Evolutionary conservation across 148 eudicot species (phyloP).

Genomic region (Camellia japonica): DNA sequence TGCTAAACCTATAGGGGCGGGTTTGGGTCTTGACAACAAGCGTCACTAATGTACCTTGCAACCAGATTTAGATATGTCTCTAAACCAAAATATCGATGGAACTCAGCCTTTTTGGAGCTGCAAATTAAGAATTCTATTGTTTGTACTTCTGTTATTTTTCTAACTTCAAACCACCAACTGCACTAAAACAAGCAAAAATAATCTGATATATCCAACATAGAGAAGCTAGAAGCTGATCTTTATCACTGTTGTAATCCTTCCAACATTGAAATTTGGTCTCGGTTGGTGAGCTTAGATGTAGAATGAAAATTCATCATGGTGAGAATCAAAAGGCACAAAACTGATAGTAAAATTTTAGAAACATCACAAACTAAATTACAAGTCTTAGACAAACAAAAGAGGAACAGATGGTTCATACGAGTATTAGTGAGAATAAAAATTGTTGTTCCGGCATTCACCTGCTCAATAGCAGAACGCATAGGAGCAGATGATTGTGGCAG

Average conservation of each 20-base stretch:
- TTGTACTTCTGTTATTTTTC: too few species aligned
- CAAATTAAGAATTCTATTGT: too few species aligned
- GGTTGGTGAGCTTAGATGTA: not conserved
- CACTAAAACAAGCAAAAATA: not conserved
- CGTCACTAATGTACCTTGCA: not conserved
- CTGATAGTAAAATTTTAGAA: not conserved
- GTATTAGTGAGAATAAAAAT: not conserved
- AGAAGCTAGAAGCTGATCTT: not conserved
- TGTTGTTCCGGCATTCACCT: slow-evolving; percentile 40
- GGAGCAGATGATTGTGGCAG: slow-evolving; percentile 94
- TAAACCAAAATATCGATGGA: not conserved
- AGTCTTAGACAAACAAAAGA: not conserved
- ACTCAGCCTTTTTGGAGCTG: not conserved
- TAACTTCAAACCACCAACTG: not conserved
- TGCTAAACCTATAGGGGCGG: too few species aligned
- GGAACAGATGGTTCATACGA: not conserved
- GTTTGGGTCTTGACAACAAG: too few species aligned
- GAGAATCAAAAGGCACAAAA: not conserved
- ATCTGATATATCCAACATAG: not conserved
- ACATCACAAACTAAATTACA: not conserved
- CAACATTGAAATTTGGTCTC: not conserved
- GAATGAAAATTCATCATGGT: not conserved
- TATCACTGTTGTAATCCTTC: not conserved
- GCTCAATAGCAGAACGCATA: slow-evolving; percentile 82
- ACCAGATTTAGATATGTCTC: not conserved